Percentiles rank a stretch among this genome's conserved stretches.
These are phyloP conservation scores for Diaporthe eres DNA, from an alignment of 2,329 filamentous ascomycete genomes.

Conservation along the genomic window DNA sequence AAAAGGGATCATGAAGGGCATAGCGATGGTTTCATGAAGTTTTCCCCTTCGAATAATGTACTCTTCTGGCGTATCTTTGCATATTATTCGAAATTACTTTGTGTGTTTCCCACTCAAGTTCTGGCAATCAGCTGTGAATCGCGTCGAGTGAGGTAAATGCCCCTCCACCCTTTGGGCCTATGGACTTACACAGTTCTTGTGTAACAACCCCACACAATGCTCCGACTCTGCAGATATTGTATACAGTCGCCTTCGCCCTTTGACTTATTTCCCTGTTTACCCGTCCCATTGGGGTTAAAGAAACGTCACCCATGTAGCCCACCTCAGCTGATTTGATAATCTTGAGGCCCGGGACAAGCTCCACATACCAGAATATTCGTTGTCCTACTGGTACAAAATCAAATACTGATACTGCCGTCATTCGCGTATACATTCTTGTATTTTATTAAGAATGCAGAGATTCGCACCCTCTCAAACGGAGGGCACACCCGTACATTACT, in stretches of 20 bases:
- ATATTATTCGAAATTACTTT: neutral
- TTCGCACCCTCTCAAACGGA: no score
- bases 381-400: no score
- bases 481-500: no score
- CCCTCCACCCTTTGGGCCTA: neutral
- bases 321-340: neutral
- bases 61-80: neutral
- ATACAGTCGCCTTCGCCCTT: no score
- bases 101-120: neutral
- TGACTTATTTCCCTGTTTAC: neutral
- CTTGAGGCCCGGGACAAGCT: neutral
- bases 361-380: neutral
- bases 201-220: neutral
- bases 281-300: neutral
- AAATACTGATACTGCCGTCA: no score
- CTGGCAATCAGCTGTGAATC: neutral
- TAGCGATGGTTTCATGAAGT: neutral
- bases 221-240: neutral
- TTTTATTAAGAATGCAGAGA: no score
- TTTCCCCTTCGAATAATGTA: neutral
- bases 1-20: neutral
- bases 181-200: no score
- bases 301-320: neutral
- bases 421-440: no score
- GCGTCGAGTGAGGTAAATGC: no score